Base-by-base conservation (phyloP, 139 green algal genomes). In the Chlorella sp. region DNA sequence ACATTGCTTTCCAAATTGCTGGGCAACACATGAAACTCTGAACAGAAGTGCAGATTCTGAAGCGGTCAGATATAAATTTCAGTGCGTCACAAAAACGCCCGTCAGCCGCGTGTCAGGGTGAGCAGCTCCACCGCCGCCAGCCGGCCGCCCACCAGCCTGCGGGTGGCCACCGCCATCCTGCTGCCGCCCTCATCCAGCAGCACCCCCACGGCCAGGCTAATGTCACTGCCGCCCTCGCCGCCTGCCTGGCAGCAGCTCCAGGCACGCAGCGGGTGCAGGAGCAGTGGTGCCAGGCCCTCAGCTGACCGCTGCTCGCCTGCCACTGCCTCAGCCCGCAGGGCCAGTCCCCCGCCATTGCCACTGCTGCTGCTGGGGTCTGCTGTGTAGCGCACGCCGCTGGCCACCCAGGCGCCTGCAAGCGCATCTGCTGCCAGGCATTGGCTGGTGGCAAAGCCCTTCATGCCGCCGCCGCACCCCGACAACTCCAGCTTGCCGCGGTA, bases 391-490 rank as follows among this genome's bases (percentile, higher is more conserved):
- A 82, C 26, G 28, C 83, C 83, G n/a, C 40, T n/a, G 30, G 83
- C 54, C 11, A 43, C 43, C 91, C 89, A 91, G 8, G 24, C 17
- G 24, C 89, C 83, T 22, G 64, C 38, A 58, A 94, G 60, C 69
- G 88, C 81, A 6, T 86, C 34, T 17, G 40, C 40, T 6, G 70
- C 64, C 26, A 86, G 58, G 0, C 28, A 34, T 2, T 73, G 14
- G 16, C 67, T 36, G 60, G 73, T 43, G 7, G 88, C 86, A 85
- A 95, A 94, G 1, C 74, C 51, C 2, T 67, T 58, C 77, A 89
- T 84, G 70, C 89, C 91, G 58, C 91, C 91, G 36, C 91, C 91
- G 64, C 92, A 94, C 3, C 92, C 92, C 1, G 76, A 70, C 54
- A 94, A 83, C 82, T 93, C 88, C 34, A 82, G 43, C 30, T 87